These are phyloP conservation scores for Penicillium occitanis DNA, from an alignment of 2,329 filamentous ascomycete species.

Conservation along the genomic window DNA sequence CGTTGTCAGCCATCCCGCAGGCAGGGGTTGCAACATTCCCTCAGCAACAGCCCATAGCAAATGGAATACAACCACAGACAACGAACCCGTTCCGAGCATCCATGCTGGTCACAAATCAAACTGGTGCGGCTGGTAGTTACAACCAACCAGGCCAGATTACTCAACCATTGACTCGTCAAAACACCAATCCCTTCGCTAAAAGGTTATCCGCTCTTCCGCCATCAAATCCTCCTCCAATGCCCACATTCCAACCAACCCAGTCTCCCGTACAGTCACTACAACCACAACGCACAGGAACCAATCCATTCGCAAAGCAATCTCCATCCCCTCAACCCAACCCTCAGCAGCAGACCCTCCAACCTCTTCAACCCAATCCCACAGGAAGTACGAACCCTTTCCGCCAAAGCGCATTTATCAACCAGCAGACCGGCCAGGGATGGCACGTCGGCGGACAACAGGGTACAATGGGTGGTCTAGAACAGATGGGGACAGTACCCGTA, in stretches of 20 bases:
- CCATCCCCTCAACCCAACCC: constrained; percentile 43
- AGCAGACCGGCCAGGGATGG: constrained; percentile 84
- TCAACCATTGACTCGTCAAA: constrained; percentile 58
- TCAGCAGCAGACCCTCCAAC: constrained; percentile 33
- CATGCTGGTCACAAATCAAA: constrained; percentile 61
- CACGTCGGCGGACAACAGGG: constrained; percentile 70
- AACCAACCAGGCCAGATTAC: constrained; percentile 45
- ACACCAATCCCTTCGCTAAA: constrained; percentile 86
- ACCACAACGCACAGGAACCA: constrained; percentile 66
- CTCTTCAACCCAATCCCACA: constrained; percentile 71
- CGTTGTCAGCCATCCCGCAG: constrained; percentile 50
- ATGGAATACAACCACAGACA: constrained; percentile 43
- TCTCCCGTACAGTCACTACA: constrained; percentile 48
- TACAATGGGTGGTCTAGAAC: constrained; percentile 74
- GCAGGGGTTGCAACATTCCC: constrained; percentile 49
- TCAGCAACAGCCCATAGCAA: constrained; percentile 44
- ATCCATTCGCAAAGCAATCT: constrained; percentile 64
- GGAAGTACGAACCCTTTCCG: constrained; percentile 94
- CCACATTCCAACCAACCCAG: constrained; percentile 36
- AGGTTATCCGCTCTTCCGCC: constrained; percentile 41
- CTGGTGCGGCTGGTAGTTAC: constrained; percentile 44
- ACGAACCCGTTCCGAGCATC: constrained; percentile 96
- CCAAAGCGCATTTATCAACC: constrained; percentile 85
- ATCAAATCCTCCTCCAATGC: constrained; percentile 21
- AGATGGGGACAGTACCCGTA: constrained; percentile 74